phyloP scores from a whole-genome alignment of 2,329 filamentous ascomycete species.

The Penicillium verrucosum region DNA sequence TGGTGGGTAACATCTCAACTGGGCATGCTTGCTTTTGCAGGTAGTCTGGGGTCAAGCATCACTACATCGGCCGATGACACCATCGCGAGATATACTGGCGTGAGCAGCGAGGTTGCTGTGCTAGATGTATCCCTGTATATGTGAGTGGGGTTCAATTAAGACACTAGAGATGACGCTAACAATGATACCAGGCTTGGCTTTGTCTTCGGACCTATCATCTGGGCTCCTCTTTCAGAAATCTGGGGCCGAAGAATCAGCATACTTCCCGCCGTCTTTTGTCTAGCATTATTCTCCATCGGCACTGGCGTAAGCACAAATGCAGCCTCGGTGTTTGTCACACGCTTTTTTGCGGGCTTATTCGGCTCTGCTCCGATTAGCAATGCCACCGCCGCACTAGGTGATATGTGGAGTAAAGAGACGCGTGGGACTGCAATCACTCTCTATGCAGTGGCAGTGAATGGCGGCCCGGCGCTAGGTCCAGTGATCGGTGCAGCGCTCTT shows the following conservation, averaged over 20 bases:
- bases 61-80: conserved; percentile 47
- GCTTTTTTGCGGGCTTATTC: conserved; percentile 48
- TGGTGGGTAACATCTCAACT: conserved; percentile 50
- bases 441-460: conserved; percentile 42
- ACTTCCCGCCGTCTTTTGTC: conserved; percentile 43
- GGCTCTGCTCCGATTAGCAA: conserved; percentile 45
- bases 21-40: conserved; percentile 50
- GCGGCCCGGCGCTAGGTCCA: conserved; percentile 43
- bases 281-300: conserved; percentile 48
- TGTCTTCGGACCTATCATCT: conserved; percentile 38
- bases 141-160: background rate
- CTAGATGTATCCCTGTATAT: conserved; percentile 47
- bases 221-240: conserved; percentile 46
- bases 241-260: conserved; percentile 48
- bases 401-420: conserved; percentile 41
- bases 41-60: conserved; percentile 51
- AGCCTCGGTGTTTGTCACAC: conserved; percentile 37
- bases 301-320: conserved; percentile 42
- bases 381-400: conserved; percentile 44
- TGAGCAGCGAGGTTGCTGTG: conserved; percentile 46
- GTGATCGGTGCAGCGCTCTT: conserved; percentile 42
- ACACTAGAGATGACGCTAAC: background rate
- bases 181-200: conserved; percentile 9
- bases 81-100: conserved; percentile 44
- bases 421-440: conserved; percentile 41